phyloP scores from a whole-genome alignment of 768 basidiomycete species.

The Pulveroboletus ravenelii region DNA sequence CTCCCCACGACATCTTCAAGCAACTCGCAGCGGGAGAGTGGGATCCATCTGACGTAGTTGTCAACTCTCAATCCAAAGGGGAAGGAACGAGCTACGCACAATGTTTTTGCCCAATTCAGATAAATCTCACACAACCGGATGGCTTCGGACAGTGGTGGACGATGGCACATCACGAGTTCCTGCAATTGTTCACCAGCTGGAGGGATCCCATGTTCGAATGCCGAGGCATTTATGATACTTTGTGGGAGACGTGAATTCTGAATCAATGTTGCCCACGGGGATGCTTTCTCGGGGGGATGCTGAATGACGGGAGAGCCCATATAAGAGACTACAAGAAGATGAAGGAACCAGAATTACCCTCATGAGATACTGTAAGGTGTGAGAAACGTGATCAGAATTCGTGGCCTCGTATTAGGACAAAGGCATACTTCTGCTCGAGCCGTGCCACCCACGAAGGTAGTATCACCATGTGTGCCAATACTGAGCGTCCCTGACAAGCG shows the following conservation, averaged over 20 bases:
- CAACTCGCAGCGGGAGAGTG: slow-evolving; percentile 50
- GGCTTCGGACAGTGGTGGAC: slow-evolving; percentile 59
- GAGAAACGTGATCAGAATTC: neutral
- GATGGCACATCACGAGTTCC: slow-evolving; percentile 40
- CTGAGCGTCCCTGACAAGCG: slow-evolving; percentile 49
- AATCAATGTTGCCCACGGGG: slow-evolving; percentile 11
- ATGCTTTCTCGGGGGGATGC: slow-evolving; percentile 21
- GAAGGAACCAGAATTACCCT: slow-evolving; percentile 34
- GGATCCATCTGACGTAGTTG: slow-evolving; percentile 41
- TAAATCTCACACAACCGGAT: slow-evolving; percentile 59
- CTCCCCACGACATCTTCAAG: slow-evolving; percentile 50
- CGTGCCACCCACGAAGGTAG: slow-evolving; percentile 57
- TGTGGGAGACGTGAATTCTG: slow-evolving; percentile 37
- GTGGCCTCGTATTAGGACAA: neutral
- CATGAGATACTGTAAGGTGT: slow-evolving; percentile 46
- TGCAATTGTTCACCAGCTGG: slow-evolving; percentile 35
- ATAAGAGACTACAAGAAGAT: neutral
- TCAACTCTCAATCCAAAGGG: neutral
- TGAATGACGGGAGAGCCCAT: slow-evolving; percentile 3
- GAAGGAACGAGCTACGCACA: slow-evolving; percentile 37
- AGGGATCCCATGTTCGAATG: slow-evolving; percentile 30
- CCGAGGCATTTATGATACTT: slow-evolving; percentile 36
- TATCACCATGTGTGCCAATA: slow-evolving; percentile 50
- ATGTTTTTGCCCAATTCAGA: slow-evolving; percentile 53
- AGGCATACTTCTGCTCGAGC: slow-evolving; percentile 60